Percentiles rank a stretch among this genome's conserved stretches.
Conservation (phyloP, 495 filamentous ascomycete genomes). For the Rusavskia elegans region DNA sequence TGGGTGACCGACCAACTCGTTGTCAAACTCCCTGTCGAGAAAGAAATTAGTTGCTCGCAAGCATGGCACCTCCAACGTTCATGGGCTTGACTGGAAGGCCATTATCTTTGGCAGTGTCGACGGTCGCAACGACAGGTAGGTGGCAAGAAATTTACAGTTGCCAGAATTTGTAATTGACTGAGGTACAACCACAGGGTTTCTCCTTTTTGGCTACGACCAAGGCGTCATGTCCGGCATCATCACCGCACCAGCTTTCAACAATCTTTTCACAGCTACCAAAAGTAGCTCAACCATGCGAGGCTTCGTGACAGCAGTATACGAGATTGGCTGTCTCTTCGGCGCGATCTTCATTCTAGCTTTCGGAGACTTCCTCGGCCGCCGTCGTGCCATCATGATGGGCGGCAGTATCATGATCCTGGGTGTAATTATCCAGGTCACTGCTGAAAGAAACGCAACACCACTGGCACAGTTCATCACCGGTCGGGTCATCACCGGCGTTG, state of each 20-base stretch:
- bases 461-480: no score
- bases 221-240: conserved; percentile 76
- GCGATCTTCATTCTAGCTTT: conserved; percentile 45
- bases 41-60: background rate
- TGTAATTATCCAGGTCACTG: conserved; percentile 49
- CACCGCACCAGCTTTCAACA: conserved; percentile 51
- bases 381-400: conserved; percentile 42
- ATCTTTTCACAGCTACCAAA: conserved; percentile 51
- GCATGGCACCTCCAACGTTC: conserved; percentile 25
- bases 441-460: conserved; percentile 19
- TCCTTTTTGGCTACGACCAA: conserved; percentile 62
- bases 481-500: no score
- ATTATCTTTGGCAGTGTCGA: conserved; percentile 47
- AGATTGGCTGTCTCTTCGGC: no score
- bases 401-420: conserved; percentile 58
- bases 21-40: no score
- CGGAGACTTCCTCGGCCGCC: conserved; percentile 54
- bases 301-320: no score
- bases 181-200: conserved; percentile 33
- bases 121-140: conserved; percentile 42
- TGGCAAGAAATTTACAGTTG: no score
- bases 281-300: no score
- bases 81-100: conserved; percentile 48
- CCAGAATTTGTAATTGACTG: no score
- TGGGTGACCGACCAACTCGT: no score